Base-by-base conservation (phyloP, 163 green algal species). In the Scenedesmus sp. region DNA sequence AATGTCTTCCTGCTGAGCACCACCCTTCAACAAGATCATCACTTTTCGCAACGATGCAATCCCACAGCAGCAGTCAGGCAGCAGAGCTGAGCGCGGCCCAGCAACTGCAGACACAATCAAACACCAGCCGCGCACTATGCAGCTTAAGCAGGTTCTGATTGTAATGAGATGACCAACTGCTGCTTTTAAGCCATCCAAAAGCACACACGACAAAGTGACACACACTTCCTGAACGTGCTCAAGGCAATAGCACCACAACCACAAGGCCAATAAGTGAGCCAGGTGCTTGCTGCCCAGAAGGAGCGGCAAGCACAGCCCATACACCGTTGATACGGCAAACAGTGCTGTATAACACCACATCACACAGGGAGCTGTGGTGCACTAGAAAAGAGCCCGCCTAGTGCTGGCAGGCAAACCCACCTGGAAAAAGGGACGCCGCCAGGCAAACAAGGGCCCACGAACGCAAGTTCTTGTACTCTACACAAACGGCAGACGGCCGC, bases 401-500 rank as follows among this genome's bases (percentile, higher is more conserved):
- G 65, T 40, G 65, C 65, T 40, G 65, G 18, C 65, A n/a, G 65
- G 65, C 65, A 7, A 26, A 40, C 65, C 65, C 65, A 40, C 65
- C 40, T 22, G 65, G 65, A 76, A 76, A 76, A 76, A 76, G 65
- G 65, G 65, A 76, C 7, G 30, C 30, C 30, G 65, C 0, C 65
- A 76, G 30, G 65, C 65, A 76, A 76, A 76, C 65, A 76, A 76
- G 65, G 65, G 65, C 65, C 65, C 65, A 73, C 9, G 61, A 16
- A 35, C 26, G 6, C 12, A 30, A 76, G 30, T 76, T 76, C 7
- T 30, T 76, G 30, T 76, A 76, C 65, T 76, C 65, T 76, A 76
- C 65, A 76, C 30, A 76, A 40, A 40, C 65, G 65, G 65, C 65
- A 76, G 65, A 76, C 65, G 65, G 65, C 65, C 65, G 65, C 65